phyloP scores from a whole-genome alignment of 257 asterid species.

The Przewalskia tangutica region DNA sequence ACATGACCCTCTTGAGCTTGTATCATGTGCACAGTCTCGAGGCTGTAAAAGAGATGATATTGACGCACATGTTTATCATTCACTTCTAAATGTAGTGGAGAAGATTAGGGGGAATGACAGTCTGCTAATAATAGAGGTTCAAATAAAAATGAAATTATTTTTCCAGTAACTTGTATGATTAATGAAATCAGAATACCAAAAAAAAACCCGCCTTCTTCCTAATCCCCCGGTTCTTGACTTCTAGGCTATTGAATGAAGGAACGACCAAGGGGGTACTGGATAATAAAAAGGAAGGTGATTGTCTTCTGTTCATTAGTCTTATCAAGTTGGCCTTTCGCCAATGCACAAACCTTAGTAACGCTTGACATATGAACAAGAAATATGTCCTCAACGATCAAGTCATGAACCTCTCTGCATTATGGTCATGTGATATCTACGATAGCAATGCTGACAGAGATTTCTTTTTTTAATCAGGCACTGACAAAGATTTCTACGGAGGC shows the following conservation, averaged over 20 bases:
- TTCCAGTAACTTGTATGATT: not conserved
- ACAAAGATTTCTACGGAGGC: not conserved
- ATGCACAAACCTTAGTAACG: not conserved
- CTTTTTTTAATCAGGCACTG: not conserved
- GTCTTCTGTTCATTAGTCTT: not conserved
- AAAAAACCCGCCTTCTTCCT: not conserved
- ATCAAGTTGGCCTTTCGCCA: not conserved
- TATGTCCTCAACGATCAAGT: not conserved
- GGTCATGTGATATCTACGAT: not conserved
- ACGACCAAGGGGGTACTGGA: not conserved
- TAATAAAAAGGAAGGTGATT: not conserved
- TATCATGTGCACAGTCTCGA: slow-evolving; percentile 7
- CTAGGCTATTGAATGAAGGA: not conserved
- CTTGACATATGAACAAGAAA: not conserved
- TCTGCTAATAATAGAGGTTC: not conserved
- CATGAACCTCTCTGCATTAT: not conserved
- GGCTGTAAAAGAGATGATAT: not conserved
- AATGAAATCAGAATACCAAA: not conserved
- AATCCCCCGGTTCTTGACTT: not conserved
- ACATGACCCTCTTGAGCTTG: slow-evolving; percentile 35
- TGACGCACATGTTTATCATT: not conserved
- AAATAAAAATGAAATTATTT: not conserved
- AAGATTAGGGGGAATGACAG: not conserved
- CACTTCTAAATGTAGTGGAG: not conserved
- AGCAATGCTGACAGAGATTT: not conserved